Evolutionary conservation across 2,329 filamentous ascomycete species (phyloP).

Genomic region (Ophiocordyceps robertsii): DNA sequence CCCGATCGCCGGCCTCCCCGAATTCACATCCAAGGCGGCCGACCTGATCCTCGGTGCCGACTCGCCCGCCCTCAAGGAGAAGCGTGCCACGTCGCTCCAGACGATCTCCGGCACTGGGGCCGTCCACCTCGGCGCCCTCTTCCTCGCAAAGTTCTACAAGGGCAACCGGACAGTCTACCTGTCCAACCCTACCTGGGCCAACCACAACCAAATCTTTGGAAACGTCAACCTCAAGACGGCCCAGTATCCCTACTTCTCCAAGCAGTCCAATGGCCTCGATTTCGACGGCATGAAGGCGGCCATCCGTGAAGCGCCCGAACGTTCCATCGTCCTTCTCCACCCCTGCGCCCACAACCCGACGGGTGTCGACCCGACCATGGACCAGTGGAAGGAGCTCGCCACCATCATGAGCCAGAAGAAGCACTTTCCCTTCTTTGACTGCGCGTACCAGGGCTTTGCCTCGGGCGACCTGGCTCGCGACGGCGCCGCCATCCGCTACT

Average conservation of each 20-base stretch:
- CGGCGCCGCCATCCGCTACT: constrained; percentile 87
- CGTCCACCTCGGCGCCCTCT: constrained; percentile 83
- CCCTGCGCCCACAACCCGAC: constrained; percentile 98
- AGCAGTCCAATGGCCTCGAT: constrained; percentile 79
- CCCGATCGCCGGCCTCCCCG: constrained; percentile 76
- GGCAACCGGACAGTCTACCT: constrained; percentile 70
- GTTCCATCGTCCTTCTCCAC: constrained; percentile 81
- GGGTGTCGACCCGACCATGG: constrained; percentile 83
- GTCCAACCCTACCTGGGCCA: constrained; percentile 93
- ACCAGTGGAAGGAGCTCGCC: constrained; percentile 90
- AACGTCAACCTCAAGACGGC: constrained; percentile 71
- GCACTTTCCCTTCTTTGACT: constrained; percentile 98
- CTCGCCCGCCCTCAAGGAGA: constrained; percentile 72
- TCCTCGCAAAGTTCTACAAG: constrained; percentile 84
- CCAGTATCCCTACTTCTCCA: constrained; percentile 88
- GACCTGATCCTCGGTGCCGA: constrained; percentile 74
- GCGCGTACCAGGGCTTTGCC: constrained; percentile 94
- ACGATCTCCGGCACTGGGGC: constrained; percentile 97
- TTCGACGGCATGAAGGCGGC: constrained; percentile 74
- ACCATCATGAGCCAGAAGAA: constrained; percentile 59
- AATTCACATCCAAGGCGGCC: constrained; percentile 81
- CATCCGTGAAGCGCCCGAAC: constrained; percentile 57
- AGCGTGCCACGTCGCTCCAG: constrained; percentile 71
- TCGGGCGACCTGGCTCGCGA: constrained; percentile 78
- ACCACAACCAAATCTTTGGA: constrained; percentile 96